Evolutionary conservation across 1,284 basidiomycete genomes (phyloP).

Genomic region (Austroboletus niveus): DNA sequence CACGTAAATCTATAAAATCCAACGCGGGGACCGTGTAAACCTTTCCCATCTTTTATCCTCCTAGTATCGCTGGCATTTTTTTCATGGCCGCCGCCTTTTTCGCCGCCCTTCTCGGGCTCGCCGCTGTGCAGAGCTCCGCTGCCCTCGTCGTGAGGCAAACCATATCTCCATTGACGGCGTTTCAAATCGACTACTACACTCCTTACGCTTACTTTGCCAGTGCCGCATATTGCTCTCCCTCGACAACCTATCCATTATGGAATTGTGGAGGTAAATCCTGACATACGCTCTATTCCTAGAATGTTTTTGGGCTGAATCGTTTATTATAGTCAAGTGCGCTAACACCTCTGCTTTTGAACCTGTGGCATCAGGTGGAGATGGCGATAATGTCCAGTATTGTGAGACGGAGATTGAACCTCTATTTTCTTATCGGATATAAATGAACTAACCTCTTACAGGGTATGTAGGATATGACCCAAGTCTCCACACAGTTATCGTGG

Average conservation of each 20-base stretch:
- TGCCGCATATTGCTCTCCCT: constrained; percentile 51
- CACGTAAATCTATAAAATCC: neutral
- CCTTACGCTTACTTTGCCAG: constrained; percentile 57
- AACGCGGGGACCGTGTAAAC: neutral
- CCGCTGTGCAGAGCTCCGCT: constrained; percentile 21
- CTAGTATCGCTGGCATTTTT: neutral
- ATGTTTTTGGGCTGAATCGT: neutral
- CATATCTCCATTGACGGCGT: constrained; percentile 40
- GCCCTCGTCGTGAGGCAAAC: constrained; percentile 26
- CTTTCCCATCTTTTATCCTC: too few relatives aligned
- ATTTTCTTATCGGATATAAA: neutral
- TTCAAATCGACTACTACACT: constrained; percentile 47
- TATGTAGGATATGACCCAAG: constrained; percentile 36
- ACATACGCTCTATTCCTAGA: neutral
- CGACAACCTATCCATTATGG: constrained; percentile 46
- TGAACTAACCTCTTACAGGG: constrained; percentile 23
- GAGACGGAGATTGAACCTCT: constrained; percentile 8
- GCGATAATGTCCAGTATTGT: constrained; percentile 49
- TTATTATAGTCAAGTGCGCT: constrained; percentile 45
- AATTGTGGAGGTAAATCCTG: constrained; percentile 49
- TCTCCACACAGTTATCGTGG: constrained; percentile 31
- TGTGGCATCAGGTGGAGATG: constrained; percentile 61
- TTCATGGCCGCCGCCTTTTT: constrained; percentile 14
- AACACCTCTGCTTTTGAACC: constrained; percentile 54
- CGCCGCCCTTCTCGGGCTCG: constrained; percentile 12